Evolutionary conservation across 169 alveolate genomes (phyloP), one percentile per base, ranked within the genome.

Genomic region (Eimeria necatrix): DNA sequence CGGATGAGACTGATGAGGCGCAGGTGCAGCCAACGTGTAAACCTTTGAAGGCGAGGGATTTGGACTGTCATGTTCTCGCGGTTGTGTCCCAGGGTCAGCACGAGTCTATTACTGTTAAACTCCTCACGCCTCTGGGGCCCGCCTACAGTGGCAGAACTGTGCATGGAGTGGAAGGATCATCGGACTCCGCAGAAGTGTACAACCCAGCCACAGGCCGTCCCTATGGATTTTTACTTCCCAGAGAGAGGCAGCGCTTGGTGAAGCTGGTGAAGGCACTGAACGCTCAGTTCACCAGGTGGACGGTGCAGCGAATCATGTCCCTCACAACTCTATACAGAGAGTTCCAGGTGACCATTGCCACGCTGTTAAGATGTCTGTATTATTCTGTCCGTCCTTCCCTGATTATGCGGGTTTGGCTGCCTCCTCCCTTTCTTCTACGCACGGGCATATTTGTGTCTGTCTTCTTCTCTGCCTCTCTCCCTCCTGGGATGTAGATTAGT

Each of bases 251-350:
- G 26, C 84, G 95, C 64, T 24, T 91, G 74, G 73, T 60, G 20
- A 68, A 53, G 71, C 90, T 92, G 76, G 88, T 78, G 24, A 86
- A 92, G 52, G 93, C 95, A 22, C 51, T 92, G 53, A 84, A 84
- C 14, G 95, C 70, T 1, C 71, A 80, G 83, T 26, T 32, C 70
- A 83, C 93, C 70, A 53, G 48, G 60, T 93, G 95, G 95, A 74
- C 81, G 48, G 93, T 93, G 32, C 73, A 80, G 64, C 91, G 95
- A 41, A 32, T 93, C 87, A 93, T 84, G 95, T 78, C 89, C 18
- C 95, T 93, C 90, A 93, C 95, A 20, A 83, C 95, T 14, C 46
- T 93, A 26, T 89, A 93, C 88, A 85, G 95, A 16, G 95, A 93
- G 61, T 93, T 83, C 64, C 95, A 93, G 95, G 95, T 93, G 71